phyloP scores from a whole-genome alignment of 495 filamentous ascomycete genomes.

The Neurospora sp. region DNA sequence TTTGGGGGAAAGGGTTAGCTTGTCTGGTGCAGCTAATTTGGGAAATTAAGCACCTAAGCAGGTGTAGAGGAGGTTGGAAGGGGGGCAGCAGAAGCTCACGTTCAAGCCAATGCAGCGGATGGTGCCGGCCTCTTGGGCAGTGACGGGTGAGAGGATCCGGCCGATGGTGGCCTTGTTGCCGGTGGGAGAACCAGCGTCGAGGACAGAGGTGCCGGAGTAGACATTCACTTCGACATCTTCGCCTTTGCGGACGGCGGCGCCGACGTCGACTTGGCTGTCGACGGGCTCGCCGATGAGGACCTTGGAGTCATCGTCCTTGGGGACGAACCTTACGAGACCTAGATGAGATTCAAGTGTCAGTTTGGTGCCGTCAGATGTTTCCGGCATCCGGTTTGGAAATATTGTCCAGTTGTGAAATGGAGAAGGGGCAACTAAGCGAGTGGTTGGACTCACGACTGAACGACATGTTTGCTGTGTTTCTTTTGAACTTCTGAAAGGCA shows the following conservation, averaged over 20 bases:
- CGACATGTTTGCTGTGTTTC: not conserved
- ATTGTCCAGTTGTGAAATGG: not conserved
- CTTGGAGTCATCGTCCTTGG: slow-evolving; percentile 39
- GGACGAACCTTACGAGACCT: slow-evolving; percentile 52
- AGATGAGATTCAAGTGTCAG: not conserved
- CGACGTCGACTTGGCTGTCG: slow-evolving; percentile 42
- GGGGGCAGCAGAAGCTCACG: slow-evolving; percentile 17
- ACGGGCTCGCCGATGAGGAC: slow-evolving; percentile 49
- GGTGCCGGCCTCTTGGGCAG: slow-evolving; percentile 34
- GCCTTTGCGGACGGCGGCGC: slow-evolving; percentile 42
- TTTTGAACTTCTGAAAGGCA: not conserved
- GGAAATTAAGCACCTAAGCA: not conserved
- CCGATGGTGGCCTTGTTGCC: slow-evolving; percentile 38
- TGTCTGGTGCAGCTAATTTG: not conserved
- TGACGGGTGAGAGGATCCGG: slow-evolving; percentile 46
- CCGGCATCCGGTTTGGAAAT: not conserved
- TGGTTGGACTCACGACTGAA: not conserved
- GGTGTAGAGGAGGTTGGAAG: not conserved
- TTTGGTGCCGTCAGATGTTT: not conserved
- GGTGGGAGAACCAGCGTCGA: slow-evolving; percentile 41
- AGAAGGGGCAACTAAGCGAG: not conserved
- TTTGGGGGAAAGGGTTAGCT: not conserved
- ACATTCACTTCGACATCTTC: slow-evolving; percentile 43
- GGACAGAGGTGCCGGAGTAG: slow-evolving; percentile 46
- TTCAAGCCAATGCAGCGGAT: slow-evolving; percentile 39